phyloP scores from a whole-genome alignment of 164 flowering plant genomes.

The Cinnamomum chago region DNA sequence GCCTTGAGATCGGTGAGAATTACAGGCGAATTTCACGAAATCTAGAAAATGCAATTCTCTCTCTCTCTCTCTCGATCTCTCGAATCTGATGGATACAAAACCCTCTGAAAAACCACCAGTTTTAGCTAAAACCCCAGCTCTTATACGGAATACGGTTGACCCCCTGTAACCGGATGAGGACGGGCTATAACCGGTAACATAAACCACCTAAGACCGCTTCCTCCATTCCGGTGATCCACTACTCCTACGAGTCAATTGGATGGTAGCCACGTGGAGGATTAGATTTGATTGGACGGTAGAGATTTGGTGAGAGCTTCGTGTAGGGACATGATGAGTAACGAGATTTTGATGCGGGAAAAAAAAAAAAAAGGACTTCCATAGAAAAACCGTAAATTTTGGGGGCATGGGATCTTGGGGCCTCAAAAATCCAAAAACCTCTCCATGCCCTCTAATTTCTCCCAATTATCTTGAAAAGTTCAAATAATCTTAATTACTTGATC shows the following conservation, averaged over 20 bases:
- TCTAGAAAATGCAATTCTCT: conserved; percentile 6
- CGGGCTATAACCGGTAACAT: conserved; percentile 9
- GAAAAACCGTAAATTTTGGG: no score
- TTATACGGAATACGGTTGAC: conserved; percentile 21
- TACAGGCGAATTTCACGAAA: conserved; percentile 4
- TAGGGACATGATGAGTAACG: not conserved
- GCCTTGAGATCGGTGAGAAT: conserved; percentile 4
- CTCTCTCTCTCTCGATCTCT: not conserved
- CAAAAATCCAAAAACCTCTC: no score
- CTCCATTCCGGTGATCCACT: conserved; percentile 21
- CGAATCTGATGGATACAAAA: conserved; percentile 18
- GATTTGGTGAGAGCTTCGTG: not conserved
- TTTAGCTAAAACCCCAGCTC: conserved; percentile 24
- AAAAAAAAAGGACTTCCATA: not conserved
- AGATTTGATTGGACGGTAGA: not conserved
- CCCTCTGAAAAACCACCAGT: conserved; percentile 20
- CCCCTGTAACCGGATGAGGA: conserved; percentile 8
- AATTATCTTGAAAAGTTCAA: no score
- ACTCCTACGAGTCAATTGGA: not conserved
- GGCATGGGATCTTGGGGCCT: no score
- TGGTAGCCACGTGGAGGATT: conserved; percentile 11
- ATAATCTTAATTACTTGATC: no score
- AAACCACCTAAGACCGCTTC: conserved; percentile 27
- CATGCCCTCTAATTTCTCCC: no score
- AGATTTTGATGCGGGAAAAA: not conserved